Base-by-base conservation (phyloP, 2,329 filamentous ascomycete genomes). In the Didymella keratinophila region DNA sequence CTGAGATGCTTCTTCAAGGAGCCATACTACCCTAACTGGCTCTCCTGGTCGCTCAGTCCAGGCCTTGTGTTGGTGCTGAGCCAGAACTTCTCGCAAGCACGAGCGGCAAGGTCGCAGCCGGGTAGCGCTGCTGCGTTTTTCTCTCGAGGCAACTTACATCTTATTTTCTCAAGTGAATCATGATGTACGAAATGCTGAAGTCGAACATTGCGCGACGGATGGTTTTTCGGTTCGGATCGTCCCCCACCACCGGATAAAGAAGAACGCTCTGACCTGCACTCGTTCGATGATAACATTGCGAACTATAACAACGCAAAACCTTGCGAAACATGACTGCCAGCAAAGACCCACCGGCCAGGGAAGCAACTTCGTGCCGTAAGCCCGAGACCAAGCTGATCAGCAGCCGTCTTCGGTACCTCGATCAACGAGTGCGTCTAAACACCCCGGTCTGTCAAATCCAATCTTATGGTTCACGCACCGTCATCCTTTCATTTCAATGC, bases 241-340 rank as follows among this genome's bases (percentile, higher is more conserved):
- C 27, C 45, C 20, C 21, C 34, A 46, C 50, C 56, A 54, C 56
- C 56, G 56, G 56, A 41, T 58, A 54, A 58, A 54, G 56, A 49
- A 49, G 30, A 28, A 45, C 30, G 18, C 25, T 42, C 39, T 45
- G 45, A 42, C 39, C 46, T 32, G 45, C 36, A 25, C 36, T 36
- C 11, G 18, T 27, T 27, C 7, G 18, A 45, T 25, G 37, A 53
- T 49, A 49, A 53, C 23, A 53, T 41, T 8, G 23, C n/a, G 20
- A 28, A 52, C n/a, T 41, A 49, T 53, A 34, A 23, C 25, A 32
- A 8, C 14, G 25, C 25, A 30, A 12, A 41, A 34, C 44, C 39
- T 16, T 53, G 20, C 21, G 18, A 37, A 48, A 25, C 14, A 37
- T 21, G 10, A 34, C n/a, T 18, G 37, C 39, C 30, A 34, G 20